Evolutionary conservation across 2,329 filamentous ascomycete genomes (phyloP), one percentile per base, ranked within the genome.

Genomic region (Botryosphaeria dothidea): DNA sequence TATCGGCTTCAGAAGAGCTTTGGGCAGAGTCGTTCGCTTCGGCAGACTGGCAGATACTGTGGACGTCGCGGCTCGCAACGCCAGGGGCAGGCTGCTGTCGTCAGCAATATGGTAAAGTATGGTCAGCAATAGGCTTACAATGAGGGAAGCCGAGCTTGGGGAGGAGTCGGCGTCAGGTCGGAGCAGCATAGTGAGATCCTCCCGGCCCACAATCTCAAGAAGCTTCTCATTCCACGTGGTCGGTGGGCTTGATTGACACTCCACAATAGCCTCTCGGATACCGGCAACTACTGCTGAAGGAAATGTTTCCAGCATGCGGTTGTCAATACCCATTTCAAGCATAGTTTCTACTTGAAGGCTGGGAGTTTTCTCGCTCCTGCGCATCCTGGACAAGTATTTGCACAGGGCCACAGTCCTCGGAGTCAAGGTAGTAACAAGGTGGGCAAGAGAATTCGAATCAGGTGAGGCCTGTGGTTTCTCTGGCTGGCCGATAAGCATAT

Each of bases 241-340:
- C 9, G 93, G 92, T 19, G 94, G 94, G 66, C 88, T 86, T n/a
- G 88, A 86, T 75, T 97, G 93, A 69, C 92, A 96, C 68, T 88
- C 85, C n/a, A 89, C 86, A 45, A 98, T 92, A 4, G 90, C 88
- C 78, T 98, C 93, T 73, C 90, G 90, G 15, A 98, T 82, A 0
- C 92, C 90, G 2, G 90, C 86, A 62, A 91, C 85, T n/a, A 97
- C 83, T 27, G 92, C 88, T 76, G 96, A 92, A 1, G 95, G 94
- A 1, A 98, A 81, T 0, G 91, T 93, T 68, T 96, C 92, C 17
- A 98, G 84, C 56, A 93, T 80, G 25, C 85, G 81, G 9, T 79
- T 77, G 6, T 85, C 88, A 52, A 97, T 86, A 0, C 90, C 89
- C 67, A 89, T 89, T 48, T 86, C 81, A 66, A 89, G 84, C 79